Evolutionary conservation across 768 basidiomycete genomes (phyloP), one percentile per base, ranked within the genome.

Genomic region (Tylopilus sp.): DNA sequence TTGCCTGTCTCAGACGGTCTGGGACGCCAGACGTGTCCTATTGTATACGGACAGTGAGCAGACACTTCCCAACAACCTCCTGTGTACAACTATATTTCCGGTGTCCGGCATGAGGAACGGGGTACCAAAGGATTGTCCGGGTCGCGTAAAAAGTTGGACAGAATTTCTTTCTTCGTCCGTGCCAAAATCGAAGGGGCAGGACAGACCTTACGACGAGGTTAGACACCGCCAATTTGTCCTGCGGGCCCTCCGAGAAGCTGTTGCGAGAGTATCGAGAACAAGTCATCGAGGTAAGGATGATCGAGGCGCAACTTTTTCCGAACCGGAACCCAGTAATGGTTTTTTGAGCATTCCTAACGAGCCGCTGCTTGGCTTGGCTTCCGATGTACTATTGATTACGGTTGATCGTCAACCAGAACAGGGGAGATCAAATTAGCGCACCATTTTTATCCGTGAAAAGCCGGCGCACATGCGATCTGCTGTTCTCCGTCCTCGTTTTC

Each of bases 401-500:
- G 12, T 43, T 33, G 49, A 57, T 49, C 45, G 45, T 58, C 14
- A 41, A 30, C 13, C 1, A n/a, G 42, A 54, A 46, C 25, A 21
- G 21, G 33, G n/a, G 19, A 50, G 8, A 50, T 53, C 14, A 56
- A 25, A 10, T 3, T n/a, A 78, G 5, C 87, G 62, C 65, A 92
- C 94, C 68, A 87, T 84, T 70, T 98, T 70, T 96, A 91, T 25
- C 92, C 93, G 36, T 84, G 83, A 69, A 96, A 98, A 0, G 94
- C 83, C 50, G 98, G 77, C 25, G 93, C 93, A 67, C 91, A 92
- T 0, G 93, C 93, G 63, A 99, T 98, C 74, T 99, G 96, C 29
- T 97, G 87, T 67, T 98, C 96, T 28, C 97, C 96, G 68, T 98
- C 96, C 68, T 98, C 95, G 68, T 98, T 98, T 6, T 95, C 97